phyloP scores from a whole-genome alignment of 371 early-diverging fungal genomes.

The Thermomucor indicae-seudaticae region DNA sequence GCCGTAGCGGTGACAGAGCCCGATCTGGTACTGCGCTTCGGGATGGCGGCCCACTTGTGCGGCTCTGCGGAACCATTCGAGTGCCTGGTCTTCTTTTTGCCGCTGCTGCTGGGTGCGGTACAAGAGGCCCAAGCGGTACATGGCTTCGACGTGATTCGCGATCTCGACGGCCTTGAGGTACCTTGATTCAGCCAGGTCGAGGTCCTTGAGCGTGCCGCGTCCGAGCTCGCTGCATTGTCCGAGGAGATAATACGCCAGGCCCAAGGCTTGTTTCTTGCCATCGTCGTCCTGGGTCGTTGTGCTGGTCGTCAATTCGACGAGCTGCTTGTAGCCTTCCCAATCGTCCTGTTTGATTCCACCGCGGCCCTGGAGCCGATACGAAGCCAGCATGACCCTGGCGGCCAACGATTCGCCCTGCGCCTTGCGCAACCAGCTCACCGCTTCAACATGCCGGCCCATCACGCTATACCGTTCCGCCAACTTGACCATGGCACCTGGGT shows the following conservation, averaged over 20 bases:
- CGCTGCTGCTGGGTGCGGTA: not conserved
- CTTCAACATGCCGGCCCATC: conserved; percentile 5
- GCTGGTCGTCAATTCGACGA: too few relatives aligned
- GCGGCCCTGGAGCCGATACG: conserved; percentile 11
- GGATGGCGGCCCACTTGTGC: conserved; percentile 9
- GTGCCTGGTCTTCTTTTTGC: too few relatives aligned
- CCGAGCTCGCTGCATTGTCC: too few relatives aligned
- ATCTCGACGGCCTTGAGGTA: conserved; percentile 4
- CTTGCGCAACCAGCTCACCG: conserved; percentile 11
- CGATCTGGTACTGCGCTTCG: conserved; percentile 28
- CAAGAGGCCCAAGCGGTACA: not conserved
- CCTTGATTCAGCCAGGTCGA: conserved; percentile 1
- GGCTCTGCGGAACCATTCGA: conserved; percentile 12
- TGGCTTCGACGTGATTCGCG: conserved; percentile 2
- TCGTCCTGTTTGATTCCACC: too few relatives aligned
- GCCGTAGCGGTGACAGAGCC: conserved; percentile 26
- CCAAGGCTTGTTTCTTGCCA: too few relatives aligned
- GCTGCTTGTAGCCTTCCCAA: too few relatives aligned
- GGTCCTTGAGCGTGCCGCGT: conserved; percentile 5
- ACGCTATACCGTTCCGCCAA: conserved; percentile 10
- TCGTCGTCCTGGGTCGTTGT: too few relatives aligned
- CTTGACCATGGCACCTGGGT: conserved; percentile 9
- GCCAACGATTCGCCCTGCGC: conserved; percentile 3
- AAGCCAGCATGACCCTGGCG: conserved; percentile 9
- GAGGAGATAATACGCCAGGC: conserved; percentile 3